Evolutionary conservation across 2,329 filamentous ascomycete genomes (phyloP).

Genomic region (Taxawa tesnikishii): DNA sequence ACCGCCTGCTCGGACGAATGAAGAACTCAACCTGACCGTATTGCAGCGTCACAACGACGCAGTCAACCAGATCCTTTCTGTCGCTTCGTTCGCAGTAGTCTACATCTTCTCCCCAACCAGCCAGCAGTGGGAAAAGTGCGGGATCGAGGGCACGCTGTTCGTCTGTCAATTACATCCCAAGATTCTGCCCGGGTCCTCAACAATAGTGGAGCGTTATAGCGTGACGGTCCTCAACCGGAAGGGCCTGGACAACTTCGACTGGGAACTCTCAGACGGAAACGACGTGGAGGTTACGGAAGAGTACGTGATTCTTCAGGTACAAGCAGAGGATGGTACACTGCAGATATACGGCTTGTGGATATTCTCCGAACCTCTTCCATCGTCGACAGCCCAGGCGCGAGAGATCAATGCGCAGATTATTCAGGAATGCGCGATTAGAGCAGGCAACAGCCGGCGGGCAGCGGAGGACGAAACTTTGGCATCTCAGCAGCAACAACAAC

Average conservation of each 20-base stretch:
- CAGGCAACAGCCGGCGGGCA: constrained; percentile 34
- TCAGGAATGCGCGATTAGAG: constrained; percentile 40
- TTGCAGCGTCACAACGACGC: constrained; percentile 69
- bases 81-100: constrained; percentile 75
- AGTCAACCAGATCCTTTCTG: constrained; percentile 60
- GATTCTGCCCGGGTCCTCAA: constrained; percentile 8
- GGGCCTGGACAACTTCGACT: constrained; percentile 34
- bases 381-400: constrained; percentile 39
- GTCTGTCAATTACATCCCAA: constrained; percentile 50
- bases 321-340: constrained; percentile 15
- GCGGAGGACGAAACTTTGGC: constrained; percentile 22
- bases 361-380: constrained; percentile 45
- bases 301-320: constrained; percentile 42
- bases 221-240: constrained; percentile 36
- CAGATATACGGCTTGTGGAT: constrained; percentile 52
- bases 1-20: constrained; percentile 54
- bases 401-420: constrained; percentile 42
- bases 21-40: constrained; percentile 77
- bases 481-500: constrained; percentile 5
- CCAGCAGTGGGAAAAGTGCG: constrained; percentile 70
- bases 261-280: constrained; percentile 28
- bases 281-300: constrained; percentile 39
- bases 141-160: constrained; percentile 80
- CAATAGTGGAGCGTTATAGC: constrained; percentile 24
- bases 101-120: constrained; percentile 62